phyloP scores from a whole-genome alignment of 83 land plant species.

The Diphasiastrum complanatum region DNA sequence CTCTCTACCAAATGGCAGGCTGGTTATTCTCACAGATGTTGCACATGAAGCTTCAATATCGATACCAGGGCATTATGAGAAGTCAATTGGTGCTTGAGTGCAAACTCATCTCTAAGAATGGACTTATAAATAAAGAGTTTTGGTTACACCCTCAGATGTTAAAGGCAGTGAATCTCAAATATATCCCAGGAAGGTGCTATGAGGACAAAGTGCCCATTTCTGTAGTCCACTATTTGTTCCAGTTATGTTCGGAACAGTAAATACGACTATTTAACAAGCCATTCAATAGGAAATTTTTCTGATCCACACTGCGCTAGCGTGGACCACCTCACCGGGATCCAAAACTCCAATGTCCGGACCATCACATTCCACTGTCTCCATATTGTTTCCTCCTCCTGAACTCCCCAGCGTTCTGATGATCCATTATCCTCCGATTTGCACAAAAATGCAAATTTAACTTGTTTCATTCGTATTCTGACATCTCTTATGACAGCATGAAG shows the following conservation, averaged over 20 bases:
- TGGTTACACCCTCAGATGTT: too few relatives aligned
- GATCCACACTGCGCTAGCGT: neutral
- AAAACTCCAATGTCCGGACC: conserved; percentile 12
- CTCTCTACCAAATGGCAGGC: too few relatives aligned
- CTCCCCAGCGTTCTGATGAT: neutral
- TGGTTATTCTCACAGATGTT: too few relatives aligned
- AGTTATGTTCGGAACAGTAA: neutral
- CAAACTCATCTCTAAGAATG: too few relatives aligned
- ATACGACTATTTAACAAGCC: conserved; percentile 1
- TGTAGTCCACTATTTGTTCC: too few relatives aligned
- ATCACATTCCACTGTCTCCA: conserved; percentile 15
- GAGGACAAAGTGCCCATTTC: too few relatives aligned
- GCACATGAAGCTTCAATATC: too few relatives aligned
- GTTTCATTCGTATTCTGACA: conserved; percentile 10
- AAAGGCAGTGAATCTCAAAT: too few relatives aligned
- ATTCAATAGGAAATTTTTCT: conserved; percentile 5
- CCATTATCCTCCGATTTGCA: neutral
- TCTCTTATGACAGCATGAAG: conserved; percentile 5
- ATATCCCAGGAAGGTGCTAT: too few relatives aligned
- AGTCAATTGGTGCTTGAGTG: too few relatives aligned
- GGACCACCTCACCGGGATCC: conserved; percentile 14
- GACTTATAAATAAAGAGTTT: too few relatives aligned
- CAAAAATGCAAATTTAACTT: conserved; percentile 2
- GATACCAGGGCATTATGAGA: too few relatives aligned
- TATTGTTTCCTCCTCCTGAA: conserved; percentile 2